Evolutionary conservation across 2,329 filamentous ascomycete species (phyloP).

Genomic region (Aspergillus pseudoterreus): DNA sequence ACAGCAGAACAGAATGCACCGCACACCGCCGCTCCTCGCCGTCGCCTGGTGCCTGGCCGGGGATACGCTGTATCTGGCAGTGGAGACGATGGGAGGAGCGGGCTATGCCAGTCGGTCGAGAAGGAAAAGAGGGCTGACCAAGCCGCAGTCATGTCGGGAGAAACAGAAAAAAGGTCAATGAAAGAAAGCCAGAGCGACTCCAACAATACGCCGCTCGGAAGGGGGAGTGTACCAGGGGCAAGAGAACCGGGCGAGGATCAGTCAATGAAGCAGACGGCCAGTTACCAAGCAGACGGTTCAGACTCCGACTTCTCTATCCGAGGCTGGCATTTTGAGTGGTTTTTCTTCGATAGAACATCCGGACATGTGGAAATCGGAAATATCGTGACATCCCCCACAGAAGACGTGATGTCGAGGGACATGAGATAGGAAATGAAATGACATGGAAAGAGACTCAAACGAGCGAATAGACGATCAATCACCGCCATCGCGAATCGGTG

Average conservation of each 20-base stretch:
- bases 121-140: neutral
- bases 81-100: neutral
- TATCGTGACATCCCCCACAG: constrained; percentile 18
- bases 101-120: neutral
- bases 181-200: neutral
- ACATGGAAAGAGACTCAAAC: neutral
- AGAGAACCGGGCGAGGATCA: neutral
- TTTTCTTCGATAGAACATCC: too few relatives aligned
- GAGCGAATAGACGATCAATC: constrained; percentile 2
- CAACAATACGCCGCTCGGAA: neutral
- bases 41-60: too few relatives aligned
- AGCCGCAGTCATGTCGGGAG: neutral
- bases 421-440: constrained; percentile 8
- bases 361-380: constrained; percentile 8
- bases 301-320: constrained; percentile 5
- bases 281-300: neutral
- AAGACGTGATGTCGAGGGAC: constrained; percentile 20
- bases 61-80: neutral
- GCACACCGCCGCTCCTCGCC: too few relatives aligned
- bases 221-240: neutral
- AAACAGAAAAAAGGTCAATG: neutral
- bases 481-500: constrained; percentile 27
- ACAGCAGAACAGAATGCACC: neutral
- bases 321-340: constrained; percentile 2
- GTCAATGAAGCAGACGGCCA: neutral